A percentile compares a stretch with the other conserved stretches of the same genome.
These are phyloP conservation scores for Dryas octopetala DNA, from an alignment of 306 rosid species.

Conservation along the genomic window DNA sequence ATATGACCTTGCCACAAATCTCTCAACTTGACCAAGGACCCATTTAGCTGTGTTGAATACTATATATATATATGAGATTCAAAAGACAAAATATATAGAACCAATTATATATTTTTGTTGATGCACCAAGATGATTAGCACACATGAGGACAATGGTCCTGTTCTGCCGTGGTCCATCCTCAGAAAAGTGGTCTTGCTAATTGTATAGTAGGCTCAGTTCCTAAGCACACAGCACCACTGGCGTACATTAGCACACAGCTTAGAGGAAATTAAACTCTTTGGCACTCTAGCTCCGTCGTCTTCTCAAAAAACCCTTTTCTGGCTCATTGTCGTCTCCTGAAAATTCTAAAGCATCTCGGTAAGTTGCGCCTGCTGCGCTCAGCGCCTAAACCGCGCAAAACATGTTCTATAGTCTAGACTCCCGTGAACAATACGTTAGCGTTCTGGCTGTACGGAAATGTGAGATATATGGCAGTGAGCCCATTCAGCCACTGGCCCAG, in stretches of 20 bases:
- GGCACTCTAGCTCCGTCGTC: not conserved
- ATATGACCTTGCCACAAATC: not conserved
- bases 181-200: not conserved
- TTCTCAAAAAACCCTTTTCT: not conserved
- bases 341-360: slow-evolving; percentile 21
- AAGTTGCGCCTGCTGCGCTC: slow-evolving; percentile 40
- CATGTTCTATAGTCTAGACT: not conserved
- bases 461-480: not conserved
- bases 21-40: slow-evolving; percentile 6
- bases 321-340: slow-evolving; percentile 25
- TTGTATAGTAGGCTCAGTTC: not conserved
- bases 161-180: slow-evolving; percentile 1
- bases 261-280: not conserved
- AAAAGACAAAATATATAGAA: slow-evolving; percentile 3
- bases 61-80: not conserved
- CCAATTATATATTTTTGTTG: not conserved
- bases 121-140: not conserved
- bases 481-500: not conserved
- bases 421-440: slow-evolving; percentile 5
- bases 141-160: not conserved
- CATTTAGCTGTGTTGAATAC: not conserved
- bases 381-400: slow-evolving; percentile 20
- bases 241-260: not conserved
- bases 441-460: not conserved
- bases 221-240: not conserved